phyloP scores from a whole-genome alignment of 78 protist genomes.

The Acrasis kona region DNA sequence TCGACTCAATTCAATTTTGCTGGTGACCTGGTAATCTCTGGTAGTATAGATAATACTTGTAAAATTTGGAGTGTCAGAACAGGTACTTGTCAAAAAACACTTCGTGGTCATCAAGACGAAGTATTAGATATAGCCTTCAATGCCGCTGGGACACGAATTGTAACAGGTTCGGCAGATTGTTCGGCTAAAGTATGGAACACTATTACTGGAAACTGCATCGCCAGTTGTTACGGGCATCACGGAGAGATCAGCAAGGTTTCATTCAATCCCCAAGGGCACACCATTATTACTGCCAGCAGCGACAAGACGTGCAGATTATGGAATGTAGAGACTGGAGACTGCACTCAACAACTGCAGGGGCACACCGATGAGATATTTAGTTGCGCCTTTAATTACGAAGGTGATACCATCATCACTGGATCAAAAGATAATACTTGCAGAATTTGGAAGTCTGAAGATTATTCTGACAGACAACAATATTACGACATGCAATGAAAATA shows the following conservation, averaged over 20 bases:
- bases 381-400: conserved; percentile 61
- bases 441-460: conserved; percentile 64
- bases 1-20: conserved; percentile 26
- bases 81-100: conserved; percentile 39
- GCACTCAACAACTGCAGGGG: conserved; percentile 41
- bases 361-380: conserved; percentile 58
- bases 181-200: conserved; percentile 45
- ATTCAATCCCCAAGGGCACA: conserved; percentile 55
- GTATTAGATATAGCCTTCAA: conserved; percentile 50
- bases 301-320: conserved; percentile 63
- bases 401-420: conserved; percentile 64
- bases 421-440: conserved; percentile 73
- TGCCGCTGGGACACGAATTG: conserved; percentile 33
- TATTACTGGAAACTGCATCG: conserved; percentile 22
- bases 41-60: conserved; percentile 60
- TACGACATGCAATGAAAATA: no score
- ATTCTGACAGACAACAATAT: no score
- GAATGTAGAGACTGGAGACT: conserved; percentile 41
- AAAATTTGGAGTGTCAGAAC: conserved; percentile 39
- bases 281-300: conserved; percentile 30
- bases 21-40: conserved; percentile 23
- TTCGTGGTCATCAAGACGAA: conserved; percentile 20
- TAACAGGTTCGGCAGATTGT: conserved; percentile 49
- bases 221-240: conserved; percentile 47
- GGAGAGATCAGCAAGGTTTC: conserved; percentile 42